Percentiles rank a stretch among this genome's conserved stretches.
phyloP scores from a whole-genome alignment of 2,329 filamentous ascomycete species.

The Plectosphaerella plurivora region DNA sequence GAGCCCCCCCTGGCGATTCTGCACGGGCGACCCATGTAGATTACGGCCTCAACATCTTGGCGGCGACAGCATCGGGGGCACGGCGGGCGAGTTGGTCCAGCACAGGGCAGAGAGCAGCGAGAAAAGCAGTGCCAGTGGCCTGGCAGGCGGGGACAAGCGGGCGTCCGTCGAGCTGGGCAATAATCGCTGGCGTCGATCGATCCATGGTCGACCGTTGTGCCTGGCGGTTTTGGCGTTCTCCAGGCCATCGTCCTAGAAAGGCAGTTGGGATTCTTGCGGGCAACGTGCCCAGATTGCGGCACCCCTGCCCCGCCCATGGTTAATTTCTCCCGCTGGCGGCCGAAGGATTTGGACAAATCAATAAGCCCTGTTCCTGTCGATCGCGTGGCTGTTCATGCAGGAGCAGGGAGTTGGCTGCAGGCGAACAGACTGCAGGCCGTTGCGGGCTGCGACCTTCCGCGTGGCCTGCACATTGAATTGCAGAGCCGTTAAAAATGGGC shows the following conservation, averaged over 20 bases:
- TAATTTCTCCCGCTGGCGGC: not conserved
- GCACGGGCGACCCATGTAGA: too few species aligned
- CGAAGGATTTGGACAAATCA: not conserved
- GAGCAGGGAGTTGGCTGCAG: not conserved
- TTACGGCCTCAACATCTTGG: not conserved
- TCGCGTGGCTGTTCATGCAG: not conserved
- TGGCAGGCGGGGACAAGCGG: too few species aligned
- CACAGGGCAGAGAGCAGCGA: too few species aligned
- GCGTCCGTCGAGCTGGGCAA: too few species aligned
- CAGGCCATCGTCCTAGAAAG: too few species aligned
- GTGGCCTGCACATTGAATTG: not conserved
- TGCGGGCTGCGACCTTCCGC: not conserved
- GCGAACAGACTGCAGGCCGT: not conserved
- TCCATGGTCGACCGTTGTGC: too few species aligned
- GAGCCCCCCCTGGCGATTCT: too few species aligned
- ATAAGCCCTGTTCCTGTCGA: conserved; percentile 2
- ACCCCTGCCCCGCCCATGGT: not conserved
- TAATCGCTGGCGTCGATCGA: too few species aligned
- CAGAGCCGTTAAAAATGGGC: not conserved
- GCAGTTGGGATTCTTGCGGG: not conserved
- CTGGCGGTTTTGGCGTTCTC: too few species aligned
- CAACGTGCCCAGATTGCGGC: not conserved
- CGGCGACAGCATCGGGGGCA: not conserved
- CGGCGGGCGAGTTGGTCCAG: not conserved
- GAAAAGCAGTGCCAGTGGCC: too few species aligned